Percentiles rank a stretch among this genome's conserved stretches.
Conservation (phyloP, 371 early-diverging fungal genomes). For the Actinomucor elegans region DNA sequence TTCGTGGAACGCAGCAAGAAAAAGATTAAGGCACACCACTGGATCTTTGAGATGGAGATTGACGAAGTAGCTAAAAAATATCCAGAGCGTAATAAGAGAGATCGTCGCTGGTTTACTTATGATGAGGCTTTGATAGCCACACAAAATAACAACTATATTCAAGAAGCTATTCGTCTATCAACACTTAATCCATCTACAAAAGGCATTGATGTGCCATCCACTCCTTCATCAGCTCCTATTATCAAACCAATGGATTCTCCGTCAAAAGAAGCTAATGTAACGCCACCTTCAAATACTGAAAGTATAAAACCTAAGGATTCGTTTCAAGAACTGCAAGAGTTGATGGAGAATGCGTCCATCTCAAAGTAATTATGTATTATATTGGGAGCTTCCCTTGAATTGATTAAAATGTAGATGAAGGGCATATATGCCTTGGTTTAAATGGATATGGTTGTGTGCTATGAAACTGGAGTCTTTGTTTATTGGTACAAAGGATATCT, state of each 20-base stretch:
- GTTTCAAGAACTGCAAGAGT: slow-evolving; percentile 7
- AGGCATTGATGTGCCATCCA: not conserved
- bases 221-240: not conserved
- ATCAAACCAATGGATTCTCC: no score
- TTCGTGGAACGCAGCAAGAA: slow-evolving; percentile 50
- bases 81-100: slow-evolving; percentile 63
- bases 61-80: slow-evolving; percentile 53
- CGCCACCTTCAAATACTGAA: not conserved
- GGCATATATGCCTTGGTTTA: no score
- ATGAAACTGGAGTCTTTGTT: no score
- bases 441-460: no score
- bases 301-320: slow-evolving; percentile 9
- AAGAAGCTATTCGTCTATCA: slow-evolving; percentile 51
- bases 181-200: slow-evolving; percentile 26
- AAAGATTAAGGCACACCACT: slow-evolving; percentile 55
- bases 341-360: slow-evolving; percentile 10
- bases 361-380: no score
- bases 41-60: slow-evolving; percentile 65
- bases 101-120: slow-evolving; percentile 62
- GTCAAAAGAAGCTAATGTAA: not conserved
- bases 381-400: no score
- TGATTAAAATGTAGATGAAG: no score
- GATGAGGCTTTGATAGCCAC: slow-evolving; percentile 57
- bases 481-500: no score
- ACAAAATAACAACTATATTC: slow-evolving; percentile 54